These are phyloP conservation scores for Capsicum pubescens DNA, from an alignment of 257 asterid species.

Conservation along the genomic window DNA sequence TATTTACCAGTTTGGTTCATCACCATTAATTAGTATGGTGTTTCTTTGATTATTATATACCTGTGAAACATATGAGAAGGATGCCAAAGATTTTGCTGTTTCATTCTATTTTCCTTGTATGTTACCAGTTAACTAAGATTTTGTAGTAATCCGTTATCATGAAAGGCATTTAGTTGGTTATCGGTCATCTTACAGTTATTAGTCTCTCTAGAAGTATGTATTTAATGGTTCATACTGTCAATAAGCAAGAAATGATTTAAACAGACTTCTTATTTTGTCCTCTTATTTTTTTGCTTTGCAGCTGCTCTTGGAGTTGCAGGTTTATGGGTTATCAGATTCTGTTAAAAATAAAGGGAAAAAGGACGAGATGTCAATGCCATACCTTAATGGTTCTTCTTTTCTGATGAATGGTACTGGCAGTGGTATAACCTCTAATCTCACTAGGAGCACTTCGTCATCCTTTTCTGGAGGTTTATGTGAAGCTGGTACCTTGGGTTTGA, in stretches of 20 bases:
- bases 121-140: constrained; percentile 5
- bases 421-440: constrained; percentile 48
- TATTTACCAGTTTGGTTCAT: not conserved
- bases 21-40: not conserved
- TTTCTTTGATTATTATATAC: not conserved
- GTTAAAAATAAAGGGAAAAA: constrained; percentile 58
- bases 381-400: constrained; percentile 59
- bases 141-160: not conserved
- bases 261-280: constrained; percentile 38
- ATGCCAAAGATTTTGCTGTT: not conserved
- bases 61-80: constrained; percentile 10
- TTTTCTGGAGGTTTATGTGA: constrained; percentile 64
- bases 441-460: constrained; percentile 55
- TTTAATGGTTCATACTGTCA: not conserved
- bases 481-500: constrained; percentile 86
- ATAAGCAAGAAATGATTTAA: constrained; percentile 19
- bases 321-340: constrained; percentile 89
- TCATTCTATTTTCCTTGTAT: not conserved
- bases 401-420: constrained; percentile 60
- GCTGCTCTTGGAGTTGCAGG: constrained; percentile 94
- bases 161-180: constrained; percentile 2
- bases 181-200: not conserved
- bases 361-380: constrained; percentile 54
- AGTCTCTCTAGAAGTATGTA: not conserved
- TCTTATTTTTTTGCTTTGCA: constrained; percentile 41